Conservation (phyloP, 441 rosid species). For the Sinapis alba region DNA sequence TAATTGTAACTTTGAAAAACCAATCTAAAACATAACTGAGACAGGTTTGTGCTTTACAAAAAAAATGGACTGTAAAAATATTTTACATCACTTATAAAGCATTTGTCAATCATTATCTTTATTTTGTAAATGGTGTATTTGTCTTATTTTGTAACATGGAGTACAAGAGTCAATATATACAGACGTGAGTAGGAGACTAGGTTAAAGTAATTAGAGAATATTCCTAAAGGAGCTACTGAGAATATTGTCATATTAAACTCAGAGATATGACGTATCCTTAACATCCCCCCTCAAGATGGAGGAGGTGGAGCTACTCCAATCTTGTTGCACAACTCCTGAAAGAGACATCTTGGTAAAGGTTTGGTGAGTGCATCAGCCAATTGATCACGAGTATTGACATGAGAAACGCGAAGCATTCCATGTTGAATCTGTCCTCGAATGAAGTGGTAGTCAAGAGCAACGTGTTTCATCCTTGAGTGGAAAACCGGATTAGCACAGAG, state of each 20-base stretch:
- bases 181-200: background rate
- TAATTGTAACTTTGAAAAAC: too few species aligned
- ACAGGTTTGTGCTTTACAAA: too few species aligned
- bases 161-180: background rate
- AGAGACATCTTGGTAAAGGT: background rate
- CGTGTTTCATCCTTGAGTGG: background rate
- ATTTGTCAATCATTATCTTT: too few species aligned
- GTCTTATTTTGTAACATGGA: background rate
- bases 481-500: background rate
- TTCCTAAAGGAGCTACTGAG: background rate
- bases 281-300: background rate
- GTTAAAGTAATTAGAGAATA: background rate
- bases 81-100: too few species aligned
- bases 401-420: background rate
- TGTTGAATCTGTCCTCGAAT: background rate
- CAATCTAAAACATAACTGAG: too few species aligned
- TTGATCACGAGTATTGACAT: background rate
- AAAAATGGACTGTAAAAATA: too few species aligned
- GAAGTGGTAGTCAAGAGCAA: background rate
- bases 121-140: background rate
- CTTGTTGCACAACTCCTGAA: background rate
- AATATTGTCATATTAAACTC: too few species aligned
- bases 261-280: background rate
- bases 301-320: background rate
- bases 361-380: background rate